Percentiles rank a stretch among this genome's conserved stretches.
Evolutionary conservation across 2,329 filamentous ascomycete species (phyloP).

Genomic region (Phialophora tarda): DNA sequence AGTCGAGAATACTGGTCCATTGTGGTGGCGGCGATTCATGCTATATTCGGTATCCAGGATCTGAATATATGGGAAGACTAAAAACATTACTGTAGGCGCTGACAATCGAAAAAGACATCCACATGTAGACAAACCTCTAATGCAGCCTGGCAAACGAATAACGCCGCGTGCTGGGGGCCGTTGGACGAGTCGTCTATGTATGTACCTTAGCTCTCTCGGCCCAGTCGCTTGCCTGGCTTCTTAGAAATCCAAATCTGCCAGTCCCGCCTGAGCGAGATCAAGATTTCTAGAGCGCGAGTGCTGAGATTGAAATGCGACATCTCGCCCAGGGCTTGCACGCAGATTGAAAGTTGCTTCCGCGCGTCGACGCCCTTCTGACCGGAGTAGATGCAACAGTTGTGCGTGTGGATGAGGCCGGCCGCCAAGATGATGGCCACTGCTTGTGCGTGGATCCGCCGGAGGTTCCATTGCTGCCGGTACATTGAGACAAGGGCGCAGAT

Average conservation of each 20-base stretch:
- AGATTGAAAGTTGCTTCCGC: constrained; percentile 46
- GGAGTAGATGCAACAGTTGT: constrained; percentile 16
- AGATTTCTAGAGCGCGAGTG: constrained; percentile 30
- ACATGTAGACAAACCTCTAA: too few relatives aligned
- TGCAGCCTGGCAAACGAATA: too few relatives aligned
- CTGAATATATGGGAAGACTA: too few relatives aligned
- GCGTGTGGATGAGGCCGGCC: constrained; percentile 21
- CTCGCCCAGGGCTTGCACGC: constrained; percentile 32
- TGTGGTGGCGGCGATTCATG: too few relatives aligned
- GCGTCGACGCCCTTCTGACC: constrained; percentile 45
- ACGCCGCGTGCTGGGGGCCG: too few relatives aligned
- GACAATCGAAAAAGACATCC: too few relatives aligned
- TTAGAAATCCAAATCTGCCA: constrained; percentile 4
- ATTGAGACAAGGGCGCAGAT: constrained; percentile 12
- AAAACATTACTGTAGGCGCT: too few relatives aligned
- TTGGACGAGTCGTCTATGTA: too few relatives aligned
- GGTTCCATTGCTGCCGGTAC: constrained; percentile 8
- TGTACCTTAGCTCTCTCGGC: too few relatives aligned
- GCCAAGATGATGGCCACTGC: constrained; percentile 9
- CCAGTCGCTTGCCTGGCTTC: too few relatives aligned
- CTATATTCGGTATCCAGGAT: too few relatives aligned
- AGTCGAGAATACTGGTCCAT: too few relatives aligned
- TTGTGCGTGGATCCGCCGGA: constrained; percentile 15
- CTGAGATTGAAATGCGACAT: constrained; percentile 34
- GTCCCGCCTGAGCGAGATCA: constrained; percentile 16